Evolutionary conservation across 352 stramenopile species (phyloP).

Genomic region (Phytophthora quininea): DNA sequence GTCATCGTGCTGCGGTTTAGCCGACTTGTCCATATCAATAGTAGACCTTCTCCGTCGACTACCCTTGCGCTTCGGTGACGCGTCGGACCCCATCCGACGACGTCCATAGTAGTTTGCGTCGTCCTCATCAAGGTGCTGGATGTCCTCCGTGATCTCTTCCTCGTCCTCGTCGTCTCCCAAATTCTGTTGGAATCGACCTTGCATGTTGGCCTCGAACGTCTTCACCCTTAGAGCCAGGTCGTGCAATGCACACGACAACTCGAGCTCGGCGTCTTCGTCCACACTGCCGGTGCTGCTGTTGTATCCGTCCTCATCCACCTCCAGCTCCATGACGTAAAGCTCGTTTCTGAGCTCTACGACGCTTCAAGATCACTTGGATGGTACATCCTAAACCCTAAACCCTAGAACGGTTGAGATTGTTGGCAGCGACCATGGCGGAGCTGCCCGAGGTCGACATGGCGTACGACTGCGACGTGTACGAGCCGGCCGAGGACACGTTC

Average conservation of each 20-base stretch:
- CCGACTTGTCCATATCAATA: slow-evolving; percentile 12
- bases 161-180: slow-evolving; percentile 40
- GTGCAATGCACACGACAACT: slow-evolving; percentile 77
- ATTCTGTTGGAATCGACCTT: slow-evolving; percentile 45
- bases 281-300: slow-evolving; percentile 65
- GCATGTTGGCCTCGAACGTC: slow-evolving; percentile 77
- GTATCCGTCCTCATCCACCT: slow-evolving; percentile 49
- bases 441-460: slow-evolving; percentile 78
- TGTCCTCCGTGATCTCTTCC: slow-evolving; percentile 75
- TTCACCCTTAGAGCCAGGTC: slow-evolving; percentile 71
- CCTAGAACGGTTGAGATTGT: no score
- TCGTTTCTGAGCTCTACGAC: slow-evolving; percentile 4
- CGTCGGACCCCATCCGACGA: slow-evolving; percentile 21
- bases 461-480: slow-evolving; percentile 94
- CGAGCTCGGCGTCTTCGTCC: slow-evolving; percentile 75
- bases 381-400: no score
- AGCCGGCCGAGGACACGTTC: slow-evolving; percentile 97
- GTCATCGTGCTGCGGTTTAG: slow-evolving; percentile 39
- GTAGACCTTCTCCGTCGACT: slow-evolving; percentile 14
- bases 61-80: slow-evolving; percentile 37
- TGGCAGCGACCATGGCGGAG: slow-evolving; percentile 37
- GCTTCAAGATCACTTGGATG: slow-evolving; percentile 26
- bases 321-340: slow-evolving; percentile 20
- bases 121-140: slow-evolving; percentile 50
- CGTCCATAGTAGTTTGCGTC: slow-evolving; percentile 1